Conservation (phyloP, 2,329 filamentous ascomycete genomes). For the Pseudocercospora fuligena region DNA sequence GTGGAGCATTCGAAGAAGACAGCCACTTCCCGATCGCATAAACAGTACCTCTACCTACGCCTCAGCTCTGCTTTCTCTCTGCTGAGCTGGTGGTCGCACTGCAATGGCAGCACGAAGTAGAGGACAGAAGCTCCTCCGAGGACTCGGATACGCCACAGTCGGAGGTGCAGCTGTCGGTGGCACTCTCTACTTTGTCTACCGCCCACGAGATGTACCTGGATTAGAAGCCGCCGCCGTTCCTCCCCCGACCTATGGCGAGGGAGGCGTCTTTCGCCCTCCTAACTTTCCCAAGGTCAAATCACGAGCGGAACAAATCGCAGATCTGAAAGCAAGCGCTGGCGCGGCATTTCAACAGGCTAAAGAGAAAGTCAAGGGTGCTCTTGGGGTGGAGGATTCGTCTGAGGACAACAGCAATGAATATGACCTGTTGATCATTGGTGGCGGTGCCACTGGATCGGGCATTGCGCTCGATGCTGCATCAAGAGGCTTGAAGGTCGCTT, state of each 20-base stretch:
- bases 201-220: slow-evolving; percentile 73
- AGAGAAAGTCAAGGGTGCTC: slow-evolving; percentile 46
- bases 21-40: slow-evolving; percentile 25
- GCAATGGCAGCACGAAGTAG: slow-evolving; percentile 35
- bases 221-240: slow-evolving; percentile 70
- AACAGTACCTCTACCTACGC: not conserved
- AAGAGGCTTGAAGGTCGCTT: slow-evolving; percentile 75
- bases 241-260: slow-evolving; percentile 70
- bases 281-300: slow-evolving; percentile 67
- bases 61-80: slow-evolving; percentile 1
- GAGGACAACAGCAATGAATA: slow-evolving; percentile 57
- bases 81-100: slow-evolving; percentile 18
- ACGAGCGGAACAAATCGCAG: slow-evolving; percentile 67
- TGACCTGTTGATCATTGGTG: slow-evolving; percentile 78
- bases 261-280: slow-evolving; percentile 70
- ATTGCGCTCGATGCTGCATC: slow-evolving; percentile 83
- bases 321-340: slow-evolving; percentile 60
- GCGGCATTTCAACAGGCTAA: slow-evolving; percentile 51
- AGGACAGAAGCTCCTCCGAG: slow-evolving; percentile 52
- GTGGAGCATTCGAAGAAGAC: slow-evolving; percentile 8
- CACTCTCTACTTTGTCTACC: slow-evolving; percentile 67
- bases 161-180: slow-evolving; percentile 60
- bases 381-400: slow-evolving; percentile 36
- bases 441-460: slow-evolving; percentile 77
- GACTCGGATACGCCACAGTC: slow-evolving; percentile 63